Percentiles rank a stretch among this genome's conserved stretches.
Conservation (phyloP, 345 rosid genomes). For the Bruguiera gymnorhiza region DNA sequence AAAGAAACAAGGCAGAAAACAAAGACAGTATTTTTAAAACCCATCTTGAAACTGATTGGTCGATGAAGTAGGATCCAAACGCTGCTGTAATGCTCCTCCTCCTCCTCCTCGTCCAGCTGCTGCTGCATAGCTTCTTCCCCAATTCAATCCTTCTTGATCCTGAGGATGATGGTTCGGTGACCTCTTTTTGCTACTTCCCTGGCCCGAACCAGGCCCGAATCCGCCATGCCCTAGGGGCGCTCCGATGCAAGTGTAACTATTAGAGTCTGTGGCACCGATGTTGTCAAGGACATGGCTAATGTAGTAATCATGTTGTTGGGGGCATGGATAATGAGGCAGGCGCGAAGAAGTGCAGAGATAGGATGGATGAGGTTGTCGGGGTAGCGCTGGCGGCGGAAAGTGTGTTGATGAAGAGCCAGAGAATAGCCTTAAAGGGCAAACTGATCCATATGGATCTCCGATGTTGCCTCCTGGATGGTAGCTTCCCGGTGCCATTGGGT, state of each 20-base stretch:
- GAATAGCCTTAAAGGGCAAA: constrained; percentile 49
- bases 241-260: constrained; percentile 68
- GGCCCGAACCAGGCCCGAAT: constrained; percentile 27
- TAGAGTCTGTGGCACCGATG: constrained; percentile 38
- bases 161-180: constrained; percentile 45
- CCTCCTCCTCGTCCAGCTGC: constrained; percentile 9
- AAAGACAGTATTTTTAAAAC: constrained; percentile 25
- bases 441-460: constrained; percentile 58
- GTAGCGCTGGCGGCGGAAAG: constrained; percentile 27
- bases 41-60: constrained; percentile 67
- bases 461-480: constrained; percentile 43
- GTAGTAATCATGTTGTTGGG: constrained; percentile 49
- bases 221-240: constrained; percentile 55
- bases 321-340: constrained; percentile 33
- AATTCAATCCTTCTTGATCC: constrained; percentile 38
- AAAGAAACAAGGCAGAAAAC: constrained; percentile 14
- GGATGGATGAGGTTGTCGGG: constrained; percentile 31
- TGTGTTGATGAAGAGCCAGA: constrained; percentile 45
- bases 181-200: constrained; percentile 37
- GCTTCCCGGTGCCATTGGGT: constrained; percentile 36
- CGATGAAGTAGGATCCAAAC: constrained; percentile 40
- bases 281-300: constrained; percentile 53
- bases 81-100: constrained; percentile 21
- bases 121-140: constrained; percentile 38
- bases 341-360: constrained; percentile 52